A percentile compares a stretch with the other conserved stretches of the same genome.
Conservation (phyloP, 108 stramenopile species). For the Cyclotella atomus region DNA sequence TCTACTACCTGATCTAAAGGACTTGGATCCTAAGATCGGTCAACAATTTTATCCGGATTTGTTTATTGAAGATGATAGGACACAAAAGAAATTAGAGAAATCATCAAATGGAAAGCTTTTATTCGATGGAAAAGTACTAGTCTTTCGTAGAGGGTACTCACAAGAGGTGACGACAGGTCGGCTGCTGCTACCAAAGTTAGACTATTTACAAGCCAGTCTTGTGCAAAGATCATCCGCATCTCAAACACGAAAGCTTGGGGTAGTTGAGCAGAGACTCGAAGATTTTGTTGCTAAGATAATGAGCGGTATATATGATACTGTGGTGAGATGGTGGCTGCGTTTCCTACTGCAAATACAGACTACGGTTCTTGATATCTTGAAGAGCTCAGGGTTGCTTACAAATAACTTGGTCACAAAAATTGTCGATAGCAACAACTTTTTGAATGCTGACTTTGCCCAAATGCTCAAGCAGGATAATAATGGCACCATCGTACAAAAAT, state of each 20-base stretch:
- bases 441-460: background rate
- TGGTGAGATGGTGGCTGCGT: background rate
- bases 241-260: conserved; percentile 48
- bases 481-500: background rate
- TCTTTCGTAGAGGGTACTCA: conserved; percentile 82
- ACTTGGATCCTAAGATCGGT: conserved; percentile 58
- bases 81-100: background rate
- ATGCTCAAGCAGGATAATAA: background rate
- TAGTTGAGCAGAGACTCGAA: conserved; percentile 37
- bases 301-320: background rate
- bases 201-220: conserved; percentile 84
- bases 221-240: conserved; percentile 71
- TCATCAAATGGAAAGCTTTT: conserved; percentile 27
- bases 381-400: conserved; percentile 12
- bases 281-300: background rate
- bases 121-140: conserved; percentile 71
- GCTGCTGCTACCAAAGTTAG: conserved; percentile 75
- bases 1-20: conserved; percentile 61
- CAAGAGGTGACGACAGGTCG: conserved; percentile 74
- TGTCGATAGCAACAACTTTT: background rate
- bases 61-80: conserved; percentile 7
- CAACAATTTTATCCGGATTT: conserved; percentile 76
- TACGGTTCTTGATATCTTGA: conserved; percentile 9
- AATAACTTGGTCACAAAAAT: conserved; percentile 15
- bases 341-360: background rate